These are phyloP conservation scores for Malassezia globosa DNA, from an alignment of 1,284 basidiomycete genomes.

Conservation along the genomic window DNA sequence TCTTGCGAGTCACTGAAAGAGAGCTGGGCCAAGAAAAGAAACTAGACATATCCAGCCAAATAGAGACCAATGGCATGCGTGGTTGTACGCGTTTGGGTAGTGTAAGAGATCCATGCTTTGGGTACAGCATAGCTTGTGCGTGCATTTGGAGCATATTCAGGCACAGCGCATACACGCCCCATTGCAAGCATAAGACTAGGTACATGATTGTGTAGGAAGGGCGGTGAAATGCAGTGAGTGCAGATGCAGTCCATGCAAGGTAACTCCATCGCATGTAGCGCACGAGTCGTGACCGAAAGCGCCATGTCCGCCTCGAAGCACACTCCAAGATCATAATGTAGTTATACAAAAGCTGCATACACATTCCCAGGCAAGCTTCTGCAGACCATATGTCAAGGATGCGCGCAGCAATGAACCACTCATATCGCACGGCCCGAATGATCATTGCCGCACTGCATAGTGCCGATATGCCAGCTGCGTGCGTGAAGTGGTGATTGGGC, in stretches of 20 bases:
- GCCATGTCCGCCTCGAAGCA: background rate
- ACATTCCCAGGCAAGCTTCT: background rate
- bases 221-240: background rate
- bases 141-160: background rate
- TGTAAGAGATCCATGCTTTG: background rate
- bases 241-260: background rate
- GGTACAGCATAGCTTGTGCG: background rate
- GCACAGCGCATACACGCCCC: background rate
- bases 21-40: background rate
- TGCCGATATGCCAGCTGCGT: background rate
- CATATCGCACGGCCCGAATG: background rate
- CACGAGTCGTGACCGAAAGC: background rate
- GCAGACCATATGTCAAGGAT: background rate
- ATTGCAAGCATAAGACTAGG: conserved; percentile 4
- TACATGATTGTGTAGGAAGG: background rate
- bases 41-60: background rate
- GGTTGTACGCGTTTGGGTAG: background rate
- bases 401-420: background rate
- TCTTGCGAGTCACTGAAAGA: background rate
- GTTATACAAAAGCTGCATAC: background rate
- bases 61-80: background rate
- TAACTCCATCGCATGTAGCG: background rate
- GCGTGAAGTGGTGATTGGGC: background rate
- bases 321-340: background rate
- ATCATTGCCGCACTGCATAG: background rate